Conservation (phyloP, 345 rosid species). For the Eucalyptus tenuipes region DNA sequence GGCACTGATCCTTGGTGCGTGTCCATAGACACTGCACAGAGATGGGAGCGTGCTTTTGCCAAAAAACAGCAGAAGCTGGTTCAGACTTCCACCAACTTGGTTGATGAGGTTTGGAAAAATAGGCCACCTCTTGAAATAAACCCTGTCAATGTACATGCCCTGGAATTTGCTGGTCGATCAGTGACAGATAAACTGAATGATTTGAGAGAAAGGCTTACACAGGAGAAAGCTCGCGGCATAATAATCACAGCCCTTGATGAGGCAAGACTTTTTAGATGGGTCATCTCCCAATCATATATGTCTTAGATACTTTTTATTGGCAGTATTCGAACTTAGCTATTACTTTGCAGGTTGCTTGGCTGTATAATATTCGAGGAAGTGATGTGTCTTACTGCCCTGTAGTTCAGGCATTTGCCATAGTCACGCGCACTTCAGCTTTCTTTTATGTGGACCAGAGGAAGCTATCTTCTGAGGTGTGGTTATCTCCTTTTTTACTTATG, state of each 20-base stretch:
- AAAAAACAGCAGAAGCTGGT: constrained; percentile 61
- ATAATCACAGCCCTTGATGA: constrained; percentile 80
- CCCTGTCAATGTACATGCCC: constrained; percentile 53
- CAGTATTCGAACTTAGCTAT: not conserved
- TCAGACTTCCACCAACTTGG: constrained; percentile 61
- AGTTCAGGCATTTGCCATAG: constrained; percentile 89
- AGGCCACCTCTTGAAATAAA: constrained; percentile 53
- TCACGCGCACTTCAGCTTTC: constrained; percentile 55
- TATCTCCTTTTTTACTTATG: not conserved
- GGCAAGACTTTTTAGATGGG: constrained; percentile 21
- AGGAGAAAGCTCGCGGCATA: constrained; percentile 49
- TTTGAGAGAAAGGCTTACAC: constrained; percentile 50
- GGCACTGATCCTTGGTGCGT: constrained; percentile 91
- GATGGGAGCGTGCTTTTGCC: constrained; percentile 58
- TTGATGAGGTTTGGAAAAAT: constrained; percentile 73
- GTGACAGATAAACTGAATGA: constrained; percentile 46
- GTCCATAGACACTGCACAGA: constrained; percentile 69
- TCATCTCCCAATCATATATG: not conserved
- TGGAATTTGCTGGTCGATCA: constrained; percentile 62
- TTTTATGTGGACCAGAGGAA: constrained; percentile 75
- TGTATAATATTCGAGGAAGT: constrained; percentile 83
- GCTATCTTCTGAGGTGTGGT: constrained; percentile 50
- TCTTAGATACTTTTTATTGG: not conserved
- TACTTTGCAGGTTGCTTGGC: constrained; percentile 88
- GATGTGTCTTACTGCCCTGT: constrained; percentile 90